A percentile compares a stretch with the other conserved stretches of the same genome.
Conservation (phyloP, 2,329 filamentous ascomycete species). For the Cercospora janseana region DNA sequence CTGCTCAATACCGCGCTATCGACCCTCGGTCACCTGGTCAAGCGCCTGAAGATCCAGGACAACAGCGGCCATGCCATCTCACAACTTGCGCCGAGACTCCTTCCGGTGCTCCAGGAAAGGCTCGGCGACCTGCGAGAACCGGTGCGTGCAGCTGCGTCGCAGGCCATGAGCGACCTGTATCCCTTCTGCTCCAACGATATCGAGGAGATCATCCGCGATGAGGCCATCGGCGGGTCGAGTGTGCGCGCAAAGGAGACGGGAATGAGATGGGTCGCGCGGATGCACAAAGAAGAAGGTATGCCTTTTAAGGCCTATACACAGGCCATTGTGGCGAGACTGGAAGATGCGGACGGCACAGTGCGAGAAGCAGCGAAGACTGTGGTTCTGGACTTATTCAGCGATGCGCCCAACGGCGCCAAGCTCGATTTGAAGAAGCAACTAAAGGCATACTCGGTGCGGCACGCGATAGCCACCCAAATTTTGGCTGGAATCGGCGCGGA, state of each 20-base stretch:
- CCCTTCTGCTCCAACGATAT: slow-evolving; percentile 67
- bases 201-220: slow-evolving; percentile 75
- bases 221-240: slow-evolving; percentile 76
- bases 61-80: slow-evolving; percentile 67
- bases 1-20: slow-evolving; percentile 83
- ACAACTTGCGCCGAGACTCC: slow-evolving; percentile 64
- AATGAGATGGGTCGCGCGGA: slow-evolving; percentile 83
- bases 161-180: slow-evolving; percentile 76
- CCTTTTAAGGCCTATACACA: slow-evolving; percentile 82
- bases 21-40: slow-evolving; percentile 81
- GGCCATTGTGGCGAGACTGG: slow-evolving; percentile 77
- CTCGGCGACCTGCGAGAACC: slow-evolving; percentile 88
- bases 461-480: slow-evolving; percentile 80
- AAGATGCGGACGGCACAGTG: slow-evolving; percentile 85
- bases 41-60: slow-evolving; percentile 81
- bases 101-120: slow-evolving; percentile 76
- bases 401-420: slow-evolving; percentile 78
- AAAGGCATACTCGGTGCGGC: slow-evolving; percentile 77
- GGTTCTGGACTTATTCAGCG: slow-evolving; percentile 82
- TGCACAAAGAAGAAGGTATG: slow-evolving; percentile 75
- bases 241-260: slow-evolving; percentile 78
- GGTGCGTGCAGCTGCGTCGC: slow-evolving; percentile 69
- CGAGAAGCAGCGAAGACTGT: slow-evolving; percentile 79
- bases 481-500: slow-evolving; percentile 67
- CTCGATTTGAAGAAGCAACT: slow-evolving; percentile 85